Conservation (phyloP, 306 rosid species). For the Cicer chorassanicum region DNA sequence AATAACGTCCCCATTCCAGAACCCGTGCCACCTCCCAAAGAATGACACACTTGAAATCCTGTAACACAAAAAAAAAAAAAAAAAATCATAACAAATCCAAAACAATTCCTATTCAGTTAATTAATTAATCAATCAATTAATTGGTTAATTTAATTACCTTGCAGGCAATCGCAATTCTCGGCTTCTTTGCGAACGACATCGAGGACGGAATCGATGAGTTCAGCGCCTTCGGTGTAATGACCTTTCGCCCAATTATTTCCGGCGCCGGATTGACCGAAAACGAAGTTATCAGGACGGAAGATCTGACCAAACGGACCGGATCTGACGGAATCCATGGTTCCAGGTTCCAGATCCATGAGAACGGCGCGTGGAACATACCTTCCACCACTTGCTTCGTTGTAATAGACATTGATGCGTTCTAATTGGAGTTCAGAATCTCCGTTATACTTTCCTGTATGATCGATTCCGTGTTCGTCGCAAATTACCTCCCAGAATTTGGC, state of each 20-base stretch:
- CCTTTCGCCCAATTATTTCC: constrained; percentile 62
- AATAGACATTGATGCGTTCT: constrained; percentile 57
- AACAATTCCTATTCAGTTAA: not conserved
- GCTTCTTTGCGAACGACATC: constrained; percentile 61
- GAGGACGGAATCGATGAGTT: constrained; percentile 55
- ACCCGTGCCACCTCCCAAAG: constrained; percentile 63
- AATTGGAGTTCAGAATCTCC: constrained; percentile 56
- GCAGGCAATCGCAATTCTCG: constrained; percentile 58
- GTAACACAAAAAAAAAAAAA: constrained; percentile 10
- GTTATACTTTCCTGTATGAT: constrained; percentile 52
- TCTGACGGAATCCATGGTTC: constrained; percentile 60
- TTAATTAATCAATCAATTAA: not conserved
- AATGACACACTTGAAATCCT: constrained; percentile 63
- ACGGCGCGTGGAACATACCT: constrained; percentile 61
- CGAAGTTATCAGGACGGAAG: constrained; percentile 58
- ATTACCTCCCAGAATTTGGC: constrained; percentile 62
- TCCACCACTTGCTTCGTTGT: constrained; percentile 56
- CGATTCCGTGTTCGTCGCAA: constrained; percentile 59
- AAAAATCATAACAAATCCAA: not conserved
- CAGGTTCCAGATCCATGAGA: constrained; percentile 62
- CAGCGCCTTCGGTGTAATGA: constrained; percentile 58
- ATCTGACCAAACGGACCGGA: constrained; percentile 58
- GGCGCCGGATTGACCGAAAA: constrained; percentile 59
- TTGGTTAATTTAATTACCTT: constrained; percentile 18
- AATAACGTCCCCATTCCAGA: constrained; percentile 61